Conservation (phyloP, 495 filamentous ascomycete genomes). For the Echria macrotheca region DNA sequence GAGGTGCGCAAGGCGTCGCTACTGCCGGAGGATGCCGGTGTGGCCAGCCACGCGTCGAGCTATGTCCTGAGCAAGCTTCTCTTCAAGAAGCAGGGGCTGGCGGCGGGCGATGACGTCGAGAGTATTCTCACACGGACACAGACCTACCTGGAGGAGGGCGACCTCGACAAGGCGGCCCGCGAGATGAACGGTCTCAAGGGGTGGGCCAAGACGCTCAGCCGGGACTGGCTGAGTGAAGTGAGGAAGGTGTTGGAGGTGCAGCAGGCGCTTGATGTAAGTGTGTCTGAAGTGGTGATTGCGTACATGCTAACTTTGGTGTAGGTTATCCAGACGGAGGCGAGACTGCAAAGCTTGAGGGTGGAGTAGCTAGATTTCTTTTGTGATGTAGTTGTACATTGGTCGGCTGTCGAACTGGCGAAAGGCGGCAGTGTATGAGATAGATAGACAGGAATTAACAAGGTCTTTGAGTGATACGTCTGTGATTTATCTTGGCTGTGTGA, state of each 20-base stretch:
- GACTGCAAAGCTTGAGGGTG: constrained; percentile 54
- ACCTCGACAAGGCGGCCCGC: constrained; percentile 82
- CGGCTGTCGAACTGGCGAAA: too few species aligned
- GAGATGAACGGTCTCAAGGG: constrained; percentile 91
- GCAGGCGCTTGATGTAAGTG: constrained; percentile 87
- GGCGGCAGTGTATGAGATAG: constrained; percentile 13
- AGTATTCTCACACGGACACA: constrained; percentile 85
- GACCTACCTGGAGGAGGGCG: constrained; percentile 81
- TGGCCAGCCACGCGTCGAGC: constrained; percentile 87
- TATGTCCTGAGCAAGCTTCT: constrained; percentile 82
- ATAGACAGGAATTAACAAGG: too few species aligned
- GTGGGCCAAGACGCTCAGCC: constrained; percentile 89
- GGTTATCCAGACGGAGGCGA: constrained; percentile 58
- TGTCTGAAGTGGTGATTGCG: neutral
- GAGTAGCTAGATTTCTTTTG: constrained; percentile 32
- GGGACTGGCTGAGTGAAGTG: constrained; percentile 87
- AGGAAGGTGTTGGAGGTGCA: constrained; percentile 86
- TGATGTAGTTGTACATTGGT: constrained; percentile 19
- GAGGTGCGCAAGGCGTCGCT: constrained; percentile 93
- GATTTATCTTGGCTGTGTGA: too few species aligned
- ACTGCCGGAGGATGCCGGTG: constrained; percentile 85
- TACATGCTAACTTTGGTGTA: constrained; percentile 25
- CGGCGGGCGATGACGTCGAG: constrained; percentile 87
- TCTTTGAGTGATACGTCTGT: too few species aligned
- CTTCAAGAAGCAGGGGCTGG: constrained; percentile 87